Evolutionary conservation across 2,329 filamentous ascomycete genomes (phyloP), one percentile per base, ranked within the genome.

Genomic region (Xylariaceae sp.): DNA sequence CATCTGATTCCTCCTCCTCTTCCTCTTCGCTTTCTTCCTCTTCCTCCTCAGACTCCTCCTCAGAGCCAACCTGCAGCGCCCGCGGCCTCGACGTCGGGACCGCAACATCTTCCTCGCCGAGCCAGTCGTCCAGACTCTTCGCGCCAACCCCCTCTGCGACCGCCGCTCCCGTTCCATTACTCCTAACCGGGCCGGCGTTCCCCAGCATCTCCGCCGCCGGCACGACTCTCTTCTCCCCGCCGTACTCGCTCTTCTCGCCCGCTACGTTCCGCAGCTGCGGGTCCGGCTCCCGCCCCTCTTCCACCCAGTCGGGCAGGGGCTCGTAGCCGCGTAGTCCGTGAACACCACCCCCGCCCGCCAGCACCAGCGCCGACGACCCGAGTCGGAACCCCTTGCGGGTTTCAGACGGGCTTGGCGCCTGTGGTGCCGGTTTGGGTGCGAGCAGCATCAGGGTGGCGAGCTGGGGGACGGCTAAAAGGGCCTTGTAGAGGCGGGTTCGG

Each of bases 81-180:
- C 2, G 71, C 73, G 18, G 76, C 73, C 9, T 73, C 71, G 9
- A 76, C 76, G 2, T 73, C 78, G n/a, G 73, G 75, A 19, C 71
- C 11, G 22, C 6, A 7, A n/a, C 73, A 13, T 81, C 78, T 33
- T 79, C 81, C 56, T 89, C 86, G 4, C 84, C 89, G 42, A 97
- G 71, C 90, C 93, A 97, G 61, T 95, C 89, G 67, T 97, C 89
- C 48, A 98, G 68, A 16, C 84, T 88, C 75, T 95, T 95, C 31
- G 80, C 79, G 9, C 65, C 71, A 37, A 81, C 81, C 4, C 66
- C 64, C 13, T 56, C 45, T 12, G 50, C 55, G 7, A 48, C 44
- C 6, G 54, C 49, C 12, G 39, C 41, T 4, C 55, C 46, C 12
- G 65, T 49, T 1, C 69, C 78, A 56, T 82, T 82, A 12, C 67